Conservation (phyloP, 129 eudicot genomes). For the Heracleum sosnowskyi region DNA sequence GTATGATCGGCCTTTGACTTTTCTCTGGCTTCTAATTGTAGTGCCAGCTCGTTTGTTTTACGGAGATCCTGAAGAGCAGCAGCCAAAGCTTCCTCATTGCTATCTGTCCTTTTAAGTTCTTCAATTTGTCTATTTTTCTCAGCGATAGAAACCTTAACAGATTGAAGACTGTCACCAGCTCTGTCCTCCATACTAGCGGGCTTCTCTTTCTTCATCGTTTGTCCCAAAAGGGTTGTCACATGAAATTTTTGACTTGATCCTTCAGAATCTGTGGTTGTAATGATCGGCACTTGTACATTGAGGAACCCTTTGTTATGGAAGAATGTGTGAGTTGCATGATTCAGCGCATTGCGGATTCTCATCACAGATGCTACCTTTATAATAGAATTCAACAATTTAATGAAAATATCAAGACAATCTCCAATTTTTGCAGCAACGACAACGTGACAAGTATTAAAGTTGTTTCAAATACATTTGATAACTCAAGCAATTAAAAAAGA, state of each 20-base stretch:
- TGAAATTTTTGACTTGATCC: constrained; percentile 47
- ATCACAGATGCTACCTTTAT: constrained; percentile 74
- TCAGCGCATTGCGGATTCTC: constrained; percentile 53
- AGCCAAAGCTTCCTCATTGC: constrained; percentile 68
- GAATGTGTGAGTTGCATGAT: constrained; percentile 55
- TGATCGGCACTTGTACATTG: constrained; percentile 69
- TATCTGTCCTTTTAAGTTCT: constrained; percentile 69
- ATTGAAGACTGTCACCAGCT: constrained; percentile 38
- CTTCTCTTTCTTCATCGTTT: constrained; percentile 18
- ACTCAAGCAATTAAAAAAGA: neutral
- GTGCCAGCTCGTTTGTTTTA: constrained; percentile 48
- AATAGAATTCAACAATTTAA: neutral
- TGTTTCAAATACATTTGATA: neutral
- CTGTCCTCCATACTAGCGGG: constrained; percentile 25
- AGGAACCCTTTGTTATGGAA: constrained; percentile 64
- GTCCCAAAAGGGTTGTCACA: constrained; percentile 45
- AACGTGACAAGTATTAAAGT: neutral
- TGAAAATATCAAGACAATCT: neutral
- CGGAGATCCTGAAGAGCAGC: constrained; percentile 73
- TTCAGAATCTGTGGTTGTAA: constrained; percentile 53
- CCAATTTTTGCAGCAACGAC: neutral
- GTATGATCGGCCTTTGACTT: constrained; percentile 29
- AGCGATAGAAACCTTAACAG: constrained; percentile 44
- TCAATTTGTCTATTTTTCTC: constrained; percentile 64
- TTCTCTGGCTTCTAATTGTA: constrained; percentile 50